phyloP scores from a whole-genome alignment of 768 basidiomycete species.

The Candolleomyces eurysporus region DNA sequence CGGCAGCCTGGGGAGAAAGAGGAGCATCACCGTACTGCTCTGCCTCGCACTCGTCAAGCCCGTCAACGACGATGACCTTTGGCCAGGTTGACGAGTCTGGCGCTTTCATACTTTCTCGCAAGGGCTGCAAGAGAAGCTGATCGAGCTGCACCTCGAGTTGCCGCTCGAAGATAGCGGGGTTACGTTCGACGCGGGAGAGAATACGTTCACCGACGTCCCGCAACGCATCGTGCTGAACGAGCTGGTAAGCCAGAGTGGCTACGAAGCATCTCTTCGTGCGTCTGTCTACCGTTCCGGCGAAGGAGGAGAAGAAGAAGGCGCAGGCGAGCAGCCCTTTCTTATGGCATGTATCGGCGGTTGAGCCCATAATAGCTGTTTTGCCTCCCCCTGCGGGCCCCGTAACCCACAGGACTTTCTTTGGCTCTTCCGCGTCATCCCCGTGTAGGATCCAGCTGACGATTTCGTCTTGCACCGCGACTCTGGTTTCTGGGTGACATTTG shows the following conservation, averaged over 20 bases:
- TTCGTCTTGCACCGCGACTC: too few species aligned
- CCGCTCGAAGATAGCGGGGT: neutral
- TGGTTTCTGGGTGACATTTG: too few species aligned
- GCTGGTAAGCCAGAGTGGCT: neutral
- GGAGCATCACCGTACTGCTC: neutral
- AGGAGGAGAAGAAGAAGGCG: constrained; percentile 10
- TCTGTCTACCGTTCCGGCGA: neutral
- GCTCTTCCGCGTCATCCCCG: too few species aligned
- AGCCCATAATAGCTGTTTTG: constrained; percentile 6
- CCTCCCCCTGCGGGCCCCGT: constrained; percentile 8
- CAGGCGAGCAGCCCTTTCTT: neutral
- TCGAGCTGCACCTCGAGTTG: neutral
- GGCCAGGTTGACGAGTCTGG: neutral
- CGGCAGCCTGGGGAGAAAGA: neutral
- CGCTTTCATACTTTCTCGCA: neutral
- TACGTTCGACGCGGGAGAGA: neutral
- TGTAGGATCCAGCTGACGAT: constrained; percentile 2
- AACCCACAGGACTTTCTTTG: neutral
- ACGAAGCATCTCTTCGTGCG: neutral
- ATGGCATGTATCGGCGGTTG: neutral
- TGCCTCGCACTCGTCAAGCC: constrained; percentile 10
- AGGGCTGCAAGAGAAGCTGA: neutral
- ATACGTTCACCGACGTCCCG: neutral
- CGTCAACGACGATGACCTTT: constrained; percentile 8
- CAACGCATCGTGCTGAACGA: too few species aligned